Conservation (phyloP, 192 early-diverging fungal genomes). For the Haplosporangium gracile region DNA sequence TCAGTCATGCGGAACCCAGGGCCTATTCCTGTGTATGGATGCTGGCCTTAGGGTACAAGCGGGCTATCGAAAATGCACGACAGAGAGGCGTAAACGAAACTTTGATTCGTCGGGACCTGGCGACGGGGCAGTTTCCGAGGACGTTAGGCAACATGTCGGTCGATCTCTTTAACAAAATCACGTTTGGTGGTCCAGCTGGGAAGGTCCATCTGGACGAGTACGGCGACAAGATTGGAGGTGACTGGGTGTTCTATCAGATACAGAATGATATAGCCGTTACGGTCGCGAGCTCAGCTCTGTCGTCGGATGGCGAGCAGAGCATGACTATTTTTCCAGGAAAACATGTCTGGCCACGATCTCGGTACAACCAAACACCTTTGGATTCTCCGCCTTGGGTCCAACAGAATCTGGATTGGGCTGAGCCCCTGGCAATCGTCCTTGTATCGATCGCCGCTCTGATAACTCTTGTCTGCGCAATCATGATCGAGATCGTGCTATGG, state of each 20-base stretch:
- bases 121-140: conserved; percentile 1
- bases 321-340: background rate
- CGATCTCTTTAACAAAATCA: background rate
- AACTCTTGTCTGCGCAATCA: background rate
- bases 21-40: conserved; percentile 11
- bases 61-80: conserved; percentile 5
- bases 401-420: conserved; percentile 11
- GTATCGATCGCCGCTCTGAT: background rate
- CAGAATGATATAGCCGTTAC: background rate
- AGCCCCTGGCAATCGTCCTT: background rate
- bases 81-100: background rate
- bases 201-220: background rate
- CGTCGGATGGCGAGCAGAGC: background rate
- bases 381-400: conserved; percentile 13
- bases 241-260: background rate
- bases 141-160: conserved; percentile 5
- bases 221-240: background rate
- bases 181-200: conserved; percentile 12
- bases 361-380: background rate
- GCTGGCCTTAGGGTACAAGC: conserved; percentile 11
- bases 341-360: conserved; percentile 2
- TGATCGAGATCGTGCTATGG: conserved; percentile 17
- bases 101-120: background rate
- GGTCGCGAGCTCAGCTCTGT: background rate
- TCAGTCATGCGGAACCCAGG: background rate